Conservation (phyloP, 2,329 filamentous ascomycete genomes). For the Pseudovirgaria hyperparasitica region DNA sequence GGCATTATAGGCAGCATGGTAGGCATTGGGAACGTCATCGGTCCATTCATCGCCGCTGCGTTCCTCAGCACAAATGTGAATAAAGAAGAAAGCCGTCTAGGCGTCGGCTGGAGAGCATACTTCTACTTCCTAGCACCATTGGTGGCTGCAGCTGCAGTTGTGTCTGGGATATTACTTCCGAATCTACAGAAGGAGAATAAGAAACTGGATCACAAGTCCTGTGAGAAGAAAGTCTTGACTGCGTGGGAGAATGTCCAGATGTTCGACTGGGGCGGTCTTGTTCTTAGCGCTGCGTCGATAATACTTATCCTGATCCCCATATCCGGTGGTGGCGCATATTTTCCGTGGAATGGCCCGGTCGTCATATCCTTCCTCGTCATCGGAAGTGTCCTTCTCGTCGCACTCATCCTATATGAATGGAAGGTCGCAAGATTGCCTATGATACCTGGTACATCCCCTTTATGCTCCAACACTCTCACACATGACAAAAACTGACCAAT, state of each 20-base stretch:
- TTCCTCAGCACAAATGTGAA: slow-evolving; percentile 9
- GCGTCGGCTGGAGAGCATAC: slow-evolving; percentile 12
- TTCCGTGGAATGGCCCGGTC: slow-evolving; percentile 43
- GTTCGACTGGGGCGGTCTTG: slow-evolving; percentile 47
- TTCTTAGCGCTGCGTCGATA: slow-evolving; percentile 42
- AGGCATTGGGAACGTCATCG: slow-evolving; percentile 13
- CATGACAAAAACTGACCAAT: slow-evolving; percentile 2
- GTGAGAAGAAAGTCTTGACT: slow-evolving; percentile 31
- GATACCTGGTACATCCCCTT: slow-evolving; percentile 34
- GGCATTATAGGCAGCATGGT: slow-evolving; percentile 17
- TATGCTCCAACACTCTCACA: background rate
- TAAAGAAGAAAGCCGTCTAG: slow-evolving; percentile 2
- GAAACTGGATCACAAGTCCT: slow-evolving; percentile 41
- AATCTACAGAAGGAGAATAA: slow-evolving; percentile 35
- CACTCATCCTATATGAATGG: slow-evolving; percentile 44
- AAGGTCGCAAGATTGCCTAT: slow-evolving; percentile 44
- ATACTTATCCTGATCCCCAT: slow-evolving; percentile 51
- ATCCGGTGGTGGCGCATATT: slow-evolving; percentile 47
- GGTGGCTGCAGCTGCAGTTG: slow-evolving; percentile 5
- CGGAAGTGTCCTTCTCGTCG: slow-evolving; percentile 31
- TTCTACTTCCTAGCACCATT: slow-evolving; percentile 13
- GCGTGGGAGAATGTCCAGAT: slow-evolving; percentile 39
- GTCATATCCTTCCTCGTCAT: slow-evolving; percentile 47
- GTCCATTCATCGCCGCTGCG: slow-evolving; percentile 14
- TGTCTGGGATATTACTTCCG: slow-evolving; percentile 11